A percentile compares a stretch with the other conserved stretches of the same genome.
Conservation (phyloP, 169 alveolate species). For the Cryptosporidium sp. region DNA sequence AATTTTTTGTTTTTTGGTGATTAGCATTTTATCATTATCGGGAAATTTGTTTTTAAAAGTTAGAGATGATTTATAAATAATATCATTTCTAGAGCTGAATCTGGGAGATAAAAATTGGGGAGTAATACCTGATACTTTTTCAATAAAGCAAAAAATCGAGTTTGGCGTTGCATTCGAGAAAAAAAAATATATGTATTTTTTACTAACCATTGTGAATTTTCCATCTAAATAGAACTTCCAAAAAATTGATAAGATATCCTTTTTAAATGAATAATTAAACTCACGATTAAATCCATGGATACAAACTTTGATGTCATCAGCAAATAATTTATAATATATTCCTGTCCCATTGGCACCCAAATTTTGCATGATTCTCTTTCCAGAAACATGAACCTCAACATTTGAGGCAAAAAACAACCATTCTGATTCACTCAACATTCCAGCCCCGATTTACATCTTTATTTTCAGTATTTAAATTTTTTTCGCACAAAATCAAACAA, state of each 20-base stretch:
- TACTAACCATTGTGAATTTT: slow-evolving; percentile 38
- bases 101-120: slow-evolving; percentile 35
- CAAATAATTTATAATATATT: background rate
- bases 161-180: slow-evolving; percentile 30
- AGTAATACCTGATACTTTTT: background rate
- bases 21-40: background rate
- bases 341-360: slow-evolving; percentile 20
- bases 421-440: background rate
- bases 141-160: background rate
- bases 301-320: slow-evolving; percentile 22
- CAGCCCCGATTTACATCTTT: background rate
- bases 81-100: background rate
- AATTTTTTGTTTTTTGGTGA: background rate
- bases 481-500: background rate
- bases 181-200: background rate
- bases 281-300: slow-evolving; percentile 25
- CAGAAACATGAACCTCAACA: slow-evolving; percentile 28
- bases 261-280: slow-evolving; percentile 22
- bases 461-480: background rate
- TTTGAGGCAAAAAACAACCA: slow-evolving; percentile 33
- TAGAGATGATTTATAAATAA: background rate
- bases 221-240: slow-evolving; percentile 54
- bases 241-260: slow-evolving; percentile 4
- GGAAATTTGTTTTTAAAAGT: background rate
- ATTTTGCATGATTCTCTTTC: slow-evolving; percentile 4